These are phyloP conservation scores for Clonostachys solani DNA, from an alignment of 2,329 filamentous ascomycete genomes.

Conservation along the genomic window DNA sequence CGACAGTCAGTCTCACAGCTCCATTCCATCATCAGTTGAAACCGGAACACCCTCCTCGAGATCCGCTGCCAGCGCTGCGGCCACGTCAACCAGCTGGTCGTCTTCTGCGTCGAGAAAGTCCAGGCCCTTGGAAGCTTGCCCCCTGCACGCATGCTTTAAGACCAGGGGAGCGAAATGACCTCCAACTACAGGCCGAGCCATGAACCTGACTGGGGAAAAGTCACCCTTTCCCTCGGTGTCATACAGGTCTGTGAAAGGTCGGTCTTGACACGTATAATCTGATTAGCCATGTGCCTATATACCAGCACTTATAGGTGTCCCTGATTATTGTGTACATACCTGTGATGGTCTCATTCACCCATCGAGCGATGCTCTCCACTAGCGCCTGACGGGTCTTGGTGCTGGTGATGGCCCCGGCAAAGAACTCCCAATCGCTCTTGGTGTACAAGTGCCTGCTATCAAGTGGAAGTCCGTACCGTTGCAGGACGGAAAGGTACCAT, in stretches of 20 bases:
- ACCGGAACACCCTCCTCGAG: not conserved
- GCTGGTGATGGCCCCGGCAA: constrained; percentile 75
- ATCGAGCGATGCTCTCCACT: constrained; percentile 67
- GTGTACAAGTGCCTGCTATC: constrained; percentile 81
- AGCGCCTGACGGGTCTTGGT: constrained; percentile 66
- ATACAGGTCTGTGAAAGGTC: constrained; percentile 78
- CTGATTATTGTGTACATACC: constrained; percentile 27
- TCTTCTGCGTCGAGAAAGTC: constrained; percentile 35
- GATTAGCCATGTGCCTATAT: not conserved
- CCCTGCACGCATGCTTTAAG: constrained; percentile 74
- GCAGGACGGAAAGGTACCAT: constrained; percentile 76
- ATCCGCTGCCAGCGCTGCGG: not conserved
- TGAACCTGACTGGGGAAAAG: constrained; percentile 72
- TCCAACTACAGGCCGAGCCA: constrained; percentile 77
- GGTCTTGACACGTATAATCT: constrained; percentile 35
- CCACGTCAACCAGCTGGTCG: not conserved
- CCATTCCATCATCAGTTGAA: not conserved
- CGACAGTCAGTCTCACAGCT: not conserved
- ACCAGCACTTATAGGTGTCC: not conserved
- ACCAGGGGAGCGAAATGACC: constrained; percentile 84
- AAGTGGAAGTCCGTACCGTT: constrained; percentile 78
- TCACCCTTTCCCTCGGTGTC: constrained; percentile 73
- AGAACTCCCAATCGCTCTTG: constrained; percentile 90
- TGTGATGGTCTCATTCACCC: constrained; percentile 80
- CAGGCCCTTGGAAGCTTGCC: constrained; percentile 57